Base-by-base conservation (phyloP, 345 rosid genomes). In the Pistacia vera region DNA sequence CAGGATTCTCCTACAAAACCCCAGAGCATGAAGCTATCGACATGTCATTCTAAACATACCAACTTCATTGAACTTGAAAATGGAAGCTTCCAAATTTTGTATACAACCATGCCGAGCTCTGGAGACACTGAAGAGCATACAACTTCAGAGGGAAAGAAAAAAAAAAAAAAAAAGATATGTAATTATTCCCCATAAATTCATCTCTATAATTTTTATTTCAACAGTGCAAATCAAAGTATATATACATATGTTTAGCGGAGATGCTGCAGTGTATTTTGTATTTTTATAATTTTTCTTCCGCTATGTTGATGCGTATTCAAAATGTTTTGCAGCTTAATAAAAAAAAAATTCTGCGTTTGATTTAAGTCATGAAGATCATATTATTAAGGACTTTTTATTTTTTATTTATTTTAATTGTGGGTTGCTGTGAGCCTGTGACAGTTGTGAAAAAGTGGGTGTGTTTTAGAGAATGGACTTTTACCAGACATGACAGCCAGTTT, bases 21-120 rank as follows among this genome's bases (percentile, higher is more conserved):
- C 98, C 92, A 8, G 99, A 97, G 51, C 98, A 92, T 14, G 99
- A 97, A 75, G 88, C 90, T 4, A 83, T 84, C 0, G 97, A 97
- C 78, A 58, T 87, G 72, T 82, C 91, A 20, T 81, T 86, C 84
- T 92, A 68, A 85, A 70, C 46, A 46, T 72, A 60, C 12, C 46
- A 63, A 17, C 80, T 11, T 51, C 18, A 10, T 35, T 41, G 77
- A 75, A 72, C 68, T 61, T 20, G 61, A 56, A 73, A 59, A 20
- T 49, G 49, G 49, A 71, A 28, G 59, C 68, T 52, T 71, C 71
- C 76, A 68, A 64, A 64, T 77, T 76, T 68, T 68, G 72, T 30
- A 46, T 35, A 56, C 66, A 52, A 56, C 62, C 74, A 51, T 48
- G 67, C 35, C 4, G 52, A 76, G 70, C 46, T 63, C 61, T 7